Evolutionary conservation across 2,329 filamentous ascomycete species (phyloP), one percentile per base, ranked within the genome.

Genomic region (Dactylella cylindrospora): DNA sequence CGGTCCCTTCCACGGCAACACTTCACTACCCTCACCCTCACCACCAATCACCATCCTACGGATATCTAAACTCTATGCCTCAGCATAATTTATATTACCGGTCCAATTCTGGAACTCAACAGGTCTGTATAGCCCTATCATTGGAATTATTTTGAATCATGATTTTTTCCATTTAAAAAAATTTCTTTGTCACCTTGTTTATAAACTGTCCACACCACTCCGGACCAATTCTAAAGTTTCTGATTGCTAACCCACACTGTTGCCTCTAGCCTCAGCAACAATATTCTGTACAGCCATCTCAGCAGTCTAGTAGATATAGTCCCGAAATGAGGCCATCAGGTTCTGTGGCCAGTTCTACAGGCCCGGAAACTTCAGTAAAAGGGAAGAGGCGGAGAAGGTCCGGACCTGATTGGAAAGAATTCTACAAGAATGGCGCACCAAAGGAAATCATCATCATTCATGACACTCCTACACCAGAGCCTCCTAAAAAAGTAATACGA

Each of bases 371-470:
- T 17, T 64, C 59, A 39, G 59, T 40, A 33, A 64, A 28, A 26
- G 59, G 59, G 28, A 62, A 62, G 66, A 76, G 80, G 66, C 79
- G 79, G 61, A 81, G 78, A 65, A 72, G 70, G 71, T 80, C 79
- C 71, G 78, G 83, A 67, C 85, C 86, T 43, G 84, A 93, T 73
- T 93, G 88, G 88, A 78, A 80, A 55, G 82, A 80, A 66, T 93
- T 90, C 71, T 91, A 90, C 73, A 85, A 85, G 71, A 90, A 91
- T 72, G 88, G 88, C 3, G 75, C 90, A 20, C 88, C 88, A 19
- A 85, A 88, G 71, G 88, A 93, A 75, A 83, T 93, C 70, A 91
- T 93, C 70, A 83, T 91, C 69, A 93, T 93, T 69, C 83, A 86
- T 66, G 85, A 90, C 72, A 83, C 82, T 3, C 85, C 85, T 45